Conservation (phyloP, 139 green algal genomes). For the Haematococcus lacustris region DNA sequence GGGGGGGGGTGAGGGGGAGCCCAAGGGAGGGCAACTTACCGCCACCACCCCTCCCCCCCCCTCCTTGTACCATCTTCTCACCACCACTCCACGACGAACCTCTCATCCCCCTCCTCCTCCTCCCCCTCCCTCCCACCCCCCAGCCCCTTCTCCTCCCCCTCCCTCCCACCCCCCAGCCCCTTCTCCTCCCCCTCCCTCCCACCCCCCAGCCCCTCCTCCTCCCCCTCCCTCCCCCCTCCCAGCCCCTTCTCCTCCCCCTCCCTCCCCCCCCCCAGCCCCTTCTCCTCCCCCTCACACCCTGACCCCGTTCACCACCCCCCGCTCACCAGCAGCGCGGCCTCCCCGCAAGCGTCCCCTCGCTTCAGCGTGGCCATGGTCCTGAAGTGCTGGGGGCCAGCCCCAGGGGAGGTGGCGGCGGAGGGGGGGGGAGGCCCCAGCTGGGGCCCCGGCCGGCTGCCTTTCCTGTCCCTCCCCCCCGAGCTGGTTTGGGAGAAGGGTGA, state of each 20-base stretch:
- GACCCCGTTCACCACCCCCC: background rate
- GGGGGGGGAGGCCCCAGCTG: background rate
- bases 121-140: background rate
- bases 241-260: background rate
- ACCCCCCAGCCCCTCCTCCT: background rate
- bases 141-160: background rate
- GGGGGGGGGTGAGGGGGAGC: background rate
- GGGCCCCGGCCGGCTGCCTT: background rate
- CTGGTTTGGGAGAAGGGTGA: background rate
- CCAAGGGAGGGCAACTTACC: background rate
- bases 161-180: no score
- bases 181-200: background rate
- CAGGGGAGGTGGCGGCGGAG: background rate
- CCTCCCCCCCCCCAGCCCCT: no score
- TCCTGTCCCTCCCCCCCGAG: background rate
- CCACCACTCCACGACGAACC: background rate
- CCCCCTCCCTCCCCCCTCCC: background rate
- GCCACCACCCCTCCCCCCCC: background rate
- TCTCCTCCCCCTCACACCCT: background rate
- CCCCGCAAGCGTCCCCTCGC: conserved; percentile 9
- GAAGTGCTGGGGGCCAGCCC: background rate
- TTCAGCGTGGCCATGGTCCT: conserved; percentile 3
- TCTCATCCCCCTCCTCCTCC: background rate
- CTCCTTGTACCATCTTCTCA: background rate
- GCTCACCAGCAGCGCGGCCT: conserved; percentile 12